A percentile compares a stretch with the other conserved stretches of the same genome.
Evolutionary conservation across 2,329 filamentous ascomycete species (phyloP).

Genomic region (Fusarium armeniacum): DNA sequence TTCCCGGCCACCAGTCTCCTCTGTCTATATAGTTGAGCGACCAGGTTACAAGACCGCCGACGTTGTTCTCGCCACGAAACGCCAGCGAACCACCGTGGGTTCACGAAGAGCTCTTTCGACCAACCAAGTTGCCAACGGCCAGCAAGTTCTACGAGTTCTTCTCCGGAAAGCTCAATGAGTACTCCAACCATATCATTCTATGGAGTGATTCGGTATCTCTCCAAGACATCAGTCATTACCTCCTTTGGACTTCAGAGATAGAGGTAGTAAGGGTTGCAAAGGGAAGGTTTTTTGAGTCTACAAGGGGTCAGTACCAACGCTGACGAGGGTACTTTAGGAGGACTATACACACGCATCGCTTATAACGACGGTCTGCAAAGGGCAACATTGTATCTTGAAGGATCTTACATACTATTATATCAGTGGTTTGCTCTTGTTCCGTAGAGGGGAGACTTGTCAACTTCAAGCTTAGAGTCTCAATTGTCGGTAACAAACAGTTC

Average conservation of each 20-base stretch:
- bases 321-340: not conserved
- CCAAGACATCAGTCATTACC: not conserved
- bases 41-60: slow-evolving; percentile 78
- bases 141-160: slow-evolving; percentile 54
- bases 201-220: not conserved
- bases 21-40: slow-evolving; percentile 84
- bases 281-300: not conserved
- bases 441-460: not conserved
- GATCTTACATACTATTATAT: not conserved
- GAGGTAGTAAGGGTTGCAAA: not conserved
- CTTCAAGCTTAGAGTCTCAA: not conserved
- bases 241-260: not conserved
- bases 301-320: not conserved
- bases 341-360: not conserved
- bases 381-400: not conserved
- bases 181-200: not conserved
- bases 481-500: not conserved
- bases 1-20: slow-evolving; percentile 82
- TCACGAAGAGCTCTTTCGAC: slow-evolving; percentile 82
- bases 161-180: not conserved
- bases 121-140: slow-evolving; percentile 83
- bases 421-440: not conserved
- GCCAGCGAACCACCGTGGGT: slow-evolving; percentile 83
- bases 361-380: not conserved
- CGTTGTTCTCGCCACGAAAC: slow-evolving; percentile 80